Conservation (phyloP, 2,329 filamentous ascomycete species). For the Phyllachora maydis region DNA sequence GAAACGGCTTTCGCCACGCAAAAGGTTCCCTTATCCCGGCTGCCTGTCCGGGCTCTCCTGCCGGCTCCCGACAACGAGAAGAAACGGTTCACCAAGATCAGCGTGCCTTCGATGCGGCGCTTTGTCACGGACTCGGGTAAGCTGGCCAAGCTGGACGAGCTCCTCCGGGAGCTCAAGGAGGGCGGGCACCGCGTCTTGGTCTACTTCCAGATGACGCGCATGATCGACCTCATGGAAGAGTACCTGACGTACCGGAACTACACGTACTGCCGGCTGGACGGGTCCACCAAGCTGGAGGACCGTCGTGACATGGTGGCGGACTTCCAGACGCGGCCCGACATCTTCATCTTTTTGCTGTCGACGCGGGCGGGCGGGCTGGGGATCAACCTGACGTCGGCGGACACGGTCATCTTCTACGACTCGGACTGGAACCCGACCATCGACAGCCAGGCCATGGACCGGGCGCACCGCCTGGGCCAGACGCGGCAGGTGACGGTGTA, state of each 20-base stretch:
- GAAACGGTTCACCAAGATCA: constrained; percentile 72
- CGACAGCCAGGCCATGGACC: constrained; percentile 97
- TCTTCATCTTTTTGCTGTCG: constrained; percentile 91
- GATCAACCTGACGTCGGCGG: constrained; percentile 90
- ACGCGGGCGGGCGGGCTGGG: constrained; percentile 93
- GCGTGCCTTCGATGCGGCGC: constrained; percentile 86
- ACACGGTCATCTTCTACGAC: constrained; percentile 99
- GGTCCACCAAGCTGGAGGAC: constrained; percentile 93
- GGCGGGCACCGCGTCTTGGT: constrained; percentile 82
- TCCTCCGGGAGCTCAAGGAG: constrained; percentile 79
- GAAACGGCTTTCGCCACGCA: constrained; percentile 58
- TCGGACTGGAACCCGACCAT: constrained; percentile 99
- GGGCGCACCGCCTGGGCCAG: constrained; percentile 91
- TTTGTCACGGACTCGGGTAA: constrained; percentile 98
- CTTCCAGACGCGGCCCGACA: constrained; percentile 85
- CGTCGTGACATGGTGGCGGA: constrained; percentile 89
- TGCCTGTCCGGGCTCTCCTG: constrained; percentile 44
- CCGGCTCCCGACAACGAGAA: constrained; percentile 65
- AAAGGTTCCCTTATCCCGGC: constrained; percentile 43
- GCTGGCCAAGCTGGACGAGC: constrained; percentile 70
- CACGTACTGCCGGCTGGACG: constrained; percentile 93
- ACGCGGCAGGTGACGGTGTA: constrained; percentile 94
- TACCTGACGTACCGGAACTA: constrained; percentile 98
- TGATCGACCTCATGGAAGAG: constrained; percentile 99
- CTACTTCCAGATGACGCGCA: constrained; percentile 99